These are phyloP conservation scores for Atalantia buxifolia DNA, from an alignment of 345 rosid species.

Conservation along the genomic window DNA sequence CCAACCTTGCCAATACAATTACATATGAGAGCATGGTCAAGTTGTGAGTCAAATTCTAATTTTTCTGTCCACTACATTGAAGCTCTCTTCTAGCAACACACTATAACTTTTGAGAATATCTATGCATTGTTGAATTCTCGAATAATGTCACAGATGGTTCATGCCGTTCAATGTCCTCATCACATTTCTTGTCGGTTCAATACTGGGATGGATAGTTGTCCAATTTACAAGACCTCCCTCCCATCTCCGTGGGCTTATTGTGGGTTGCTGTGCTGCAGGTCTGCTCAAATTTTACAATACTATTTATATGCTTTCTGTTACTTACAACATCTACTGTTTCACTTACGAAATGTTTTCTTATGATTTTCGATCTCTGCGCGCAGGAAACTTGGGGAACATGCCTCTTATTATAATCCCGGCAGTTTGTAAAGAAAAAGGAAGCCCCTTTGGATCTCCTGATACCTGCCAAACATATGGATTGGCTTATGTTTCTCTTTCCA, in stretches of 20 bases:
- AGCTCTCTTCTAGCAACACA: neutral
- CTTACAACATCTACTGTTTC: neutral
- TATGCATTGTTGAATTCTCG: neutral
- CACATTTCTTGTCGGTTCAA: conserved; percentile 29
- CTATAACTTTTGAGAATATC: neutral
- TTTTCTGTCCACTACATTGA: neutral
- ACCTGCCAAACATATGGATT: conserved; percentile 42
- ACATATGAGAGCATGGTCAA: conserved; percentile 46
- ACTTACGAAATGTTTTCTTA: neutral
- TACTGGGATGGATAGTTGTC: conserved; percentile 35
- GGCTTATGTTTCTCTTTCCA: conserved; percentile 62
- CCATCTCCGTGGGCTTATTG: conserved; percentile 29
- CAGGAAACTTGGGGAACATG: conserved; percentile 71
- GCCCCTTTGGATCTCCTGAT: conserved; percentile 62
- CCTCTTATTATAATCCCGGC: conserved; percentile 67
- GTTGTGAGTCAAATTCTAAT: conserved; percentile 31
- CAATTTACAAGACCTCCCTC: conserved; percentile 30
- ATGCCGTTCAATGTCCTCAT: conserved; percentile 41
- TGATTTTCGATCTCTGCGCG: neutral
- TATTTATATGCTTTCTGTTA: neutral
- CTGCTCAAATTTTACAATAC: neutral
- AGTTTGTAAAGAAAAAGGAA: conserved; percentile 57
- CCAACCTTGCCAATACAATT: conserved; percentile 48
- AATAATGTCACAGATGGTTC: conserved; percentile 30
- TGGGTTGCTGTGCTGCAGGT: conserved; percentile 43